Conservation (phyloP, 78 protist species). For the Dictyostelium capitatum region DNA sequence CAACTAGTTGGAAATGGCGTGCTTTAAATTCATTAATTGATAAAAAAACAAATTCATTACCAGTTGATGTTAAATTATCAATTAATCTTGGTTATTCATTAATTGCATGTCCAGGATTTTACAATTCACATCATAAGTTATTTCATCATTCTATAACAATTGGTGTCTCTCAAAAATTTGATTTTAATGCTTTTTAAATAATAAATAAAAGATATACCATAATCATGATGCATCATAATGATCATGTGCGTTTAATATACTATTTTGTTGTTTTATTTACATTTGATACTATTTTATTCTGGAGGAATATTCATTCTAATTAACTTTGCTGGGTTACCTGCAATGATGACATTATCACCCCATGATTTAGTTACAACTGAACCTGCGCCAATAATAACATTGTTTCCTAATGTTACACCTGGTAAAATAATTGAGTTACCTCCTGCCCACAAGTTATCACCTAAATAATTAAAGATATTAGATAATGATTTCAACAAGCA, state of each 20-base stretch:
- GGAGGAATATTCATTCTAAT: background rate
- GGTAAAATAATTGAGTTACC: slow-evolving; percentile 64
- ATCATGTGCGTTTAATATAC: no score
- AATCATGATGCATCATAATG: no score
- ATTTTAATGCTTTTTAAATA: background rate
- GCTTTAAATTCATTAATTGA: background rate
- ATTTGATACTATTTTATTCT: no score
- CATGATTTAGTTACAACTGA: slow-evolving; percentile 83
- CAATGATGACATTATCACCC: slow-evolving; percentile 48
- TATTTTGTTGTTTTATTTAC: no score
- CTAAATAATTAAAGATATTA: no score
- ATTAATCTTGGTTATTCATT: background rate
- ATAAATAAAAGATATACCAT: background rate
- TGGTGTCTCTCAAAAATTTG: background rate
- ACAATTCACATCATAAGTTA: slow-evolving; percentile 14
- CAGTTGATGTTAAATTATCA: background rate
- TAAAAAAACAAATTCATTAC: background rate
- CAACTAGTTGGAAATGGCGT: slow-evolving; percentile 7
- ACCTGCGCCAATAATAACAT: slow-evolving; percentile 79
- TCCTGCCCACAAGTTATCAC: slow-evolving; percentile 65
- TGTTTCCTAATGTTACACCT: slow-evolving; percentile 78
- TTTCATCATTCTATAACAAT: background rate
- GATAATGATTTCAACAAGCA: no score
- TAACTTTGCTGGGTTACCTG: slow-evolving; percentile 63
- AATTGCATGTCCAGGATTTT: slow-evolving; percentile 7